phyloP scores from a whole-genome alignment of 2,329 filamentous ascomycete genomes.

The Thelonectria olida region DNA sequence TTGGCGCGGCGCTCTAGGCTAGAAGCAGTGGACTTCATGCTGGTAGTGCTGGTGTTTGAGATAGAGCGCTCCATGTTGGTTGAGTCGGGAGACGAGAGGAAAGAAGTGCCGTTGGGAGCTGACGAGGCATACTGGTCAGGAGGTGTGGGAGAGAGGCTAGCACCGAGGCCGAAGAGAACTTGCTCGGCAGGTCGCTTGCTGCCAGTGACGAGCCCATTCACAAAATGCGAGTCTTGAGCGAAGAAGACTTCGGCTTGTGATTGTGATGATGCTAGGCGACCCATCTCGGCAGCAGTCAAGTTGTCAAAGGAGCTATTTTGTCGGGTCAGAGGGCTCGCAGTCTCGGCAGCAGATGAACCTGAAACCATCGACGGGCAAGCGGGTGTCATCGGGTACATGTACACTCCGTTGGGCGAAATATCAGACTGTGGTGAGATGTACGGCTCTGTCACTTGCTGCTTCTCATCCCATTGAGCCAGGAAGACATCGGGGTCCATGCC shows the following conservation, averaged over 20 bases:
- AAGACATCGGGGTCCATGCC: slow-evolving; percentile 52
- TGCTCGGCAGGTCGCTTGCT: slow-evolving; percentile 45
- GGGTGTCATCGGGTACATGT: slow-evolving; percentile 45
- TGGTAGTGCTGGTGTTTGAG: slow-evolving; percentile 54
- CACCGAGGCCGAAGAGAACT: slow-evolving; percentile 51
- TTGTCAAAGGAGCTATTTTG: slow-evolving; percentile 53
- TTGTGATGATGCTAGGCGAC: slow-evolving; percentile 49
- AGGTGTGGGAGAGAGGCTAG: slow-evolving; percentile 38
- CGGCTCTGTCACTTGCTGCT: slow-evolving; percentile 31
- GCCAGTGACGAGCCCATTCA: slow-evolving; percentile 27
- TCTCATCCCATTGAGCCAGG: slow-evolving; percentile 43
- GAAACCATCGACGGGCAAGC: slow-evolving; percentile 56
- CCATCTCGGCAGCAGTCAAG: slow-evolving; percentile 46
- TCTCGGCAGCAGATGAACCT: slow-evolving; percentile 50
- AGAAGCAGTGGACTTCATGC: slow-evolving; percentile 56
- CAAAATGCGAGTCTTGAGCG: slow-evolving; percentile 35
- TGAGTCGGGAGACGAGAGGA: slow-evolving; percentile 40
- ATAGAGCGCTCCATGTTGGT: slow-evolving; percentile 58
- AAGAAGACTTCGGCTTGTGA: slow-evolving; percentile 40
- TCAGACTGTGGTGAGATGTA: slow-evolving; percentile 38
- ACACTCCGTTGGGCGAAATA: slow-evolving; percentile 34
- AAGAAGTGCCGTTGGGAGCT: slow-evolving; percentile 41
- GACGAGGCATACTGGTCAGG: slow-evolving; percentile 44
- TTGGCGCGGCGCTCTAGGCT: slow-evolving; percentile 56
- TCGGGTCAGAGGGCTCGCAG: slow-evolving; percentile 51